Evolutionary conservation across 2,329 filamentous ascomycete species (phyloP).

Genomic region (Cladosporium sp.): DNA sequence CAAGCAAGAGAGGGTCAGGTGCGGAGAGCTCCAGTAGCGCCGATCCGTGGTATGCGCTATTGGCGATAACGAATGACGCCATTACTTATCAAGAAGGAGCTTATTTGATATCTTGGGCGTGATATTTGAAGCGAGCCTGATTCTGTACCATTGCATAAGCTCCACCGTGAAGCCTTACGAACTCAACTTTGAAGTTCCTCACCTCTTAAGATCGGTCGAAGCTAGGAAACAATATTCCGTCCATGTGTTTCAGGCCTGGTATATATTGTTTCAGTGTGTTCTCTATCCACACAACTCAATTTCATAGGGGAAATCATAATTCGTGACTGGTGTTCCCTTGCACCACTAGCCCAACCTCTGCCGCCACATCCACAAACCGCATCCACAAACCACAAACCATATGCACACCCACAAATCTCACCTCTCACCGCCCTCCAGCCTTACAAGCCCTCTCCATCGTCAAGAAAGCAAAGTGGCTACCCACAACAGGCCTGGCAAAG

Average conservation of each 20-base stretch:
- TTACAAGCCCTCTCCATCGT: slow-evolving; percentile 75
- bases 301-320: neutral
- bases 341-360: neutral
- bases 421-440: slow-evolving; percentile 2
- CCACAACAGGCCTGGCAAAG: slow-evolving; percentile 79
- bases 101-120: neutral
- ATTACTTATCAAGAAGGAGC: neutral
- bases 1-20: neutral
- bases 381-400: neutral
- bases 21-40: neutral
- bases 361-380: neutral
- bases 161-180: neutral
- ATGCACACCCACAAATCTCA: neutral
- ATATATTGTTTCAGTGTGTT: neutral
- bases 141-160: neutral
- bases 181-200: neutral
- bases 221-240: neutral
- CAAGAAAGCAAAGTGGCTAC: slow-evolving; percentile 82
- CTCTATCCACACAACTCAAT: neutral
- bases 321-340: neutral
- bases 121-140: neutral
- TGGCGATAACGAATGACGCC: neutral
- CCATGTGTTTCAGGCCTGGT: neutral
- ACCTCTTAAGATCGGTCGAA: neutral
- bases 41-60: neutral